Base-by-base conservation (phyloP, 2,329 filamentous ascomycete species). In the Penicillium glabrum region DNA sequence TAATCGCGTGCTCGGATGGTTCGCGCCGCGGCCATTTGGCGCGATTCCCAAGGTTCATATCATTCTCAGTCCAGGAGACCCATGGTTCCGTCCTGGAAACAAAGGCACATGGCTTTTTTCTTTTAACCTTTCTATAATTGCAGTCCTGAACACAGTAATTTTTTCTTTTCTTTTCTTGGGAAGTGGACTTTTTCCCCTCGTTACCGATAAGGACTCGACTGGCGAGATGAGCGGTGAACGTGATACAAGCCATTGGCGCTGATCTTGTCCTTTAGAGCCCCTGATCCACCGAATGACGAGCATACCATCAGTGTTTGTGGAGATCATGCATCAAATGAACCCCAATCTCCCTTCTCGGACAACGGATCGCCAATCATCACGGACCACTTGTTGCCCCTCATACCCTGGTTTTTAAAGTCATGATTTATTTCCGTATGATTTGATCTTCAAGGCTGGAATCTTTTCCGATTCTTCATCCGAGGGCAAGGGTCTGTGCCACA, bases 261-360 rank as follows among this genome's bases (percentile, higher is more conserved):
- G 61, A 65, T 65, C 56, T 57, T 51, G 49, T 64, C 62, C 56
- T 52, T 60, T 58, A 57, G 55, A 66, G 61, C 62, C 62, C 59
- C 61, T 62, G 61, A 65, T 65, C 64, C 64, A 64, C 62, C 59
- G 43, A 65, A 64, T 66, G 63, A 66, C 64, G 61, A 65, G 62
- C 61, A 64, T 66, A 56, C 57, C 51, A 56, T 41, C 47, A 49
- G 29, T 33, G 48, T 24, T 57, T 50, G 57, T 61, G 57, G 62
- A 62, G 62, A 60, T 66, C 56, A 50, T 59, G 54, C 39, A 53
- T 53, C 41, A 35, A 44, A 58, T 54, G 31, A 60, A 61, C 58
- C 62, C 62, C 61, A 54, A 51, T 51, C 49, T 51, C 35, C 35
- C 43, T 51, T 45, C 33, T 46, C 43, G 52, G 53, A 59, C 39